Evolutionary conservation across 305 asterid genomes (phyloP).

Genomic region (Fraxinus paxiana): DNA sequence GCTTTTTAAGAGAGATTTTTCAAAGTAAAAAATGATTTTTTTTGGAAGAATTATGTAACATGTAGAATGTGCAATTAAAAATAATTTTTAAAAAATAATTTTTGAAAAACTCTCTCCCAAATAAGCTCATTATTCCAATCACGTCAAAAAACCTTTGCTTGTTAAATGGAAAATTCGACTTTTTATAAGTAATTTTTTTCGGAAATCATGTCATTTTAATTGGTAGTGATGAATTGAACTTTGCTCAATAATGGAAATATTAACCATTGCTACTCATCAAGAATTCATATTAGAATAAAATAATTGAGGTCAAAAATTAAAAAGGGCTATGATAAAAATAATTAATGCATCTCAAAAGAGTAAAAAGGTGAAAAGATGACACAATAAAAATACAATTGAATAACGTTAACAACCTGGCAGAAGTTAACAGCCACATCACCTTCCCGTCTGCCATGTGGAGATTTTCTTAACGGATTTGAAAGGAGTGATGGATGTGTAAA

Average conservation of each 20-base stretch:
- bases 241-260: background rate
- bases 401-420: too few relatives aligned
- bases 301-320: background rate
- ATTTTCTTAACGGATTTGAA: too few relatives aligned
- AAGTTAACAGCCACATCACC: too few relatives aligned
- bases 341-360: background rate
- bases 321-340: background rate
- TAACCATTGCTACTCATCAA: background rate
- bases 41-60: background rate
- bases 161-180: background rate
- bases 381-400: background rate
- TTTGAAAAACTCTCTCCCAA: background rate
- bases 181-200: background rate
- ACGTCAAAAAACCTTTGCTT: background rate
- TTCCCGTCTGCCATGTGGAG: too few relatives aligned
- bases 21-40: background rate
- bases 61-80: background rate
- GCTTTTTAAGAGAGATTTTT: background rate
- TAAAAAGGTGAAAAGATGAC: background rate
- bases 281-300: background rate
- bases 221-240: conserved; percentile 27
- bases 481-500: too few relatives aligned
- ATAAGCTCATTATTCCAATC: background rate
- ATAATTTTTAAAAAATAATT: too few relatives aligned
- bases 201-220: conserved; percentile 24